These are phyloP conservation scores for Limtongia smithiae DNA, from an alignment of 805 yeast species.

Conservation along the genomic window DNA sequence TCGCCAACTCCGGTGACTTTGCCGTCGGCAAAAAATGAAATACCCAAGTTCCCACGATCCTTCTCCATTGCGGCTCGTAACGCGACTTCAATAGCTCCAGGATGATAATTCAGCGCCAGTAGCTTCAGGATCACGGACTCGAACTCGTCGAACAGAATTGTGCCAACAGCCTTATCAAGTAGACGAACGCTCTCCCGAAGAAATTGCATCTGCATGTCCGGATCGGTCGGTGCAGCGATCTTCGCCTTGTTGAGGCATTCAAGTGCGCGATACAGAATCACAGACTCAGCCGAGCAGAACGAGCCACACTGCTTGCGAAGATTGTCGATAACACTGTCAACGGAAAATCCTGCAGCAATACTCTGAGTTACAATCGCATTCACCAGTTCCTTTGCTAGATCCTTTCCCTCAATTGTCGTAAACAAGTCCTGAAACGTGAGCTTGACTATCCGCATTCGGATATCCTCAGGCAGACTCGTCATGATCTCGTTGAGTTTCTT, in stretches of 20 bases:
- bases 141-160: constrained; percentile 71
- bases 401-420: constrained; percentile 60
- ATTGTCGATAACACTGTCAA: constrained; percentile 81
- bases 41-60: constrained; percentile 59
- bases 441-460: constrained; percentile 62
- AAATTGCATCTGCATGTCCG: constrained; percentile 63
- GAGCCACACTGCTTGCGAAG: constrained; percentile 91
- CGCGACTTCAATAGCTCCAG: constrained; percentile 81
- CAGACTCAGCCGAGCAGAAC: constrained; percentile 91
- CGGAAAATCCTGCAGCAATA: constrained; percentile 86
- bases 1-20: constrained; percentile 47
- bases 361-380: constrained; percentile 86
- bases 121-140: constrained; percentile 77
- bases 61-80: constrained; percentile 68
- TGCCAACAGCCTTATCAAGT: constrained; percentile 74
- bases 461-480: constrained; percentile 61
- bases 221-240: constrained; percentile 61
- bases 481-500: constrained; percentile 49
- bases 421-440: constrained; percentile 73
- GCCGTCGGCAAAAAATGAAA: constrained; percentile 54
- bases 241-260: constrained; percentile 87
- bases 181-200: constrained; percentile 70
- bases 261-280: constrained; percentile 86
- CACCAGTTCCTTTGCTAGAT: constrained; percentile 76
- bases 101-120: constrained; percentile 70